These are phyloP conservation scores for Phialemoniopsis sp. DNA, from an alignment of 2,329 filamentous ascomycete genomes.

Conservation along the genomic window DNA sequence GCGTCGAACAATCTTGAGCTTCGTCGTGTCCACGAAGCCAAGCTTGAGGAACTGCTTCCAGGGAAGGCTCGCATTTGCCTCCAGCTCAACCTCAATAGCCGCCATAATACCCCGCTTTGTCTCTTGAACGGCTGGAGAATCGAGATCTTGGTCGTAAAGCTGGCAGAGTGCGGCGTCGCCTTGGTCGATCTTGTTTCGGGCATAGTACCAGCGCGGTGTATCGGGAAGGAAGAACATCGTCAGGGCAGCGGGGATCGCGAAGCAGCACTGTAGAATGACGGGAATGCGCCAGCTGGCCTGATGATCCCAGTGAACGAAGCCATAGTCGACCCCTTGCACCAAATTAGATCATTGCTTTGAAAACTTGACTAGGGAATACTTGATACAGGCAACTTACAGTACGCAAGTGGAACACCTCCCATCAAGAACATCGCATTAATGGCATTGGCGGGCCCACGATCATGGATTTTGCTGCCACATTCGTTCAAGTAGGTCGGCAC, in stretches of 20 bases:
- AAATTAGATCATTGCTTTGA: no score
- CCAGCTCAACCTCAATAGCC: background rate
- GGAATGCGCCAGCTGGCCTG: slow-evolving; percentile 2
- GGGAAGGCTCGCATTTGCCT: background rate
- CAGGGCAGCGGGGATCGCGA: background rate
- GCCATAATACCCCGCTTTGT: slow-evolving; percentile 1
- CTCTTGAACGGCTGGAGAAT: background rate
- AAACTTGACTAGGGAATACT: no score
- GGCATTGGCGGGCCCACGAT: slow-evolving; percentile 1
- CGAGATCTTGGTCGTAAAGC: background rate
- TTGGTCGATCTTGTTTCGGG: background rate
- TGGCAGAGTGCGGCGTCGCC: slow-evolving; percentile 1
- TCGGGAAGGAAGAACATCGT: slow-evolving; percentile 1
- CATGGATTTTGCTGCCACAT: slow-evolving; percentile 1
- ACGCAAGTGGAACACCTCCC: slow-evolving; percentile 1
- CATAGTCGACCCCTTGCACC: slow-evolving; percentile 1
- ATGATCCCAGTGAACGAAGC: slow-evolving; percentile 1
- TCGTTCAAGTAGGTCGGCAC: slow-evolving; percentile 1
- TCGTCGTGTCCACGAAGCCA: background rate
- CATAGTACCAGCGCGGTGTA: slow-evolving; percentile 2
- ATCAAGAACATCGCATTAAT: slow-evolving; percentile 1
- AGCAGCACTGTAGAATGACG: slow-evolving; percentile 3
- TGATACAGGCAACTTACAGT: slow-evolving; percentile 1
- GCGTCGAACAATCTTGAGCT: slow-evolving; percentile 1
- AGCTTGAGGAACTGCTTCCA: slow-evolving; percentile 1